These are phyloP conservation scores for Leccinum imitatum DNA, from an alignment of 768 basidiomycete species.

Conservation along the genomic window DNA sequence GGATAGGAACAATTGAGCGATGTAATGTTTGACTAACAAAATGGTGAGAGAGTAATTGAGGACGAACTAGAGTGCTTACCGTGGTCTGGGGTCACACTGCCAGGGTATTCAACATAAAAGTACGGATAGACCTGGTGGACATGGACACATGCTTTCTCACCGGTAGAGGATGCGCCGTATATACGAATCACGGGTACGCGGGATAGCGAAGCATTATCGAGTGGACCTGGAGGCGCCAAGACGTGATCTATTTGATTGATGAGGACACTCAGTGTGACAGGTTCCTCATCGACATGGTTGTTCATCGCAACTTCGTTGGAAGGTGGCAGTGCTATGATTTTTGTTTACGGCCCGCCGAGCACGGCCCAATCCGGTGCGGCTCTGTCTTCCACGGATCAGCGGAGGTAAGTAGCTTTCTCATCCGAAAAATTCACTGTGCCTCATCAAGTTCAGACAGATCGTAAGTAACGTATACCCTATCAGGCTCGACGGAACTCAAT, in stretches of 20 bases:
- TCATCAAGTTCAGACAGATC: background rate
- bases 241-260: conserved; percentile 65
- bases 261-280: conserved; percentile 38
- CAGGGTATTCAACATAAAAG: conserved; percentile 82
- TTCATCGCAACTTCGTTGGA: background rate
- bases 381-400: background rate
- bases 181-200: conserved; percentile 82
- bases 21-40: conserved; percentile 68
- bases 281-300: conserved; percentile 7
- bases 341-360: no score
- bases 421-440: background rate
- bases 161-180: conserved; percentile 77
- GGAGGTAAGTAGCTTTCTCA: background rate
- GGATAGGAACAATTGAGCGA: conserved; percentile 64
- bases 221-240: conserved; percentile 53
- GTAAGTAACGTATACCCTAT: background rate
- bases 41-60: conserved; percentile 1
- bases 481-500: background rate
- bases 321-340: background rate
- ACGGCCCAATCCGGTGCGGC: no score
- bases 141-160: conserved; percentile 81
- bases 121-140: conserved; percentile 95
- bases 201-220: conserved; percentile 62
- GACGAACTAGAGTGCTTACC: conserved; percentile 43
- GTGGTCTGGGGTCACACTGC: conserved; percentile 56